Evolutionary conservation across 805 yeast genomes (phyloP).

Genomic region (Barnettozyma populi): DNA sequence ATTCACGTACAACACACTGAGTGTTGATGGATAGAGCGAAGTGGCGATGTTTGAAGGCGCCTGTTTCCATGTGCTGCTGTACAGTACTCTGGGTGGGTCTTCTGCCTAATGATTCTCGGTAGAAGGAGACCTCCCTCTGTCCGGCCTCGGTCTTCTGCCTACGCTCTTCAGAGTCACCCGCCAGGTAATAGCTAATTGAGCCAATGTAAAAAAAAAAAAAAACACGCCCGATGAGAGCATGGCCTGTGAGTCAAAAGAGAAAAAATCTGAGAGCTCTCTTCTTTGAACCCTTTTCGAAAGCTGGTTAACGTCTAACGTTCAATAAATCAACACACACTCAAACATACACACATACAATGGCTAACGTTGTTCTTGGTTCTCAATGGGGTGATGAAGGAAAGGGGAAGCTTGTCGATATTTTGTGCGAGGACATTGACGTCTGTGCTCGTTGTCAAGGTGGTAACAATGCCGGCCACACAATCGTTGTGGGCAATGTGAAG

Average conservation of each 20-base stretch:
- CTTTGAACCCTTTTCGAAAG: background rate
- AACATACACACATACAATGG: conserved; percentile 32
- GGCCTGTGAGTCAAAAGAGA: conserved; percentile 10
- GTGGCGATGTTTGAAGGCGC: too few species aligned
- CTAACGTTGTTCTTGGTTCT: conserved; percentile 86
- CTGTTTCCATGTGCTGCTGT: too few species aligned
- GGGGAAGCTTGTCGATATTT: conserved; percentile 92
- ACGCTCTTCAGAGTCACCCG: too few species aligned
- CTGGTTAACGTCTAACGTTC: conserved; percentile 11
- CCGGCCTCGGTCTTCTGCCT: too few species aligned
- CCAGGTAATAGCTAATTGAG: too few species aligned
- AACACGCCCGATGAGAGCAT: background rate
- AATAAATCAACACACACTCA: conserved; percentile 1
- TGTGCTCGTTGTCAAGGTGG: conserved; percentile 99
- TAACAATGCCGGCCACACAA: conserved; percentile 98
- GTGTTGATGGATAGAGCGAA: too few species aligned
- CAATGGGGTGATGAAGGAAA: conserved; percentile 99
- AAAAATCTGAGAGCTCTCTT: conserved; percentile 13
- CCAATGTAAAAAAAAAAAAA: background rate
- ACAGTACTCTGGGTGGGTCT: too few species aligned
- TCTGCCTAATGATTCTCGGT: too few species aligned
- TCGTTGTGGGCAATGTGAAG: conserved; percentile 81
- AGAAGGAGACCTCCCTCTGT: too few species aligned
- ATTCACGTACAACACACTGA: too few species aligned
- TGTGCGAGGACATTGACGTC: conserved; percentile 92